Evolutionary conservation across 2,329 filamentous ascomycete species (phyloP), one percentile per base, ranked within the genome.

Genomic region (Cercospora sp.): DNA sequence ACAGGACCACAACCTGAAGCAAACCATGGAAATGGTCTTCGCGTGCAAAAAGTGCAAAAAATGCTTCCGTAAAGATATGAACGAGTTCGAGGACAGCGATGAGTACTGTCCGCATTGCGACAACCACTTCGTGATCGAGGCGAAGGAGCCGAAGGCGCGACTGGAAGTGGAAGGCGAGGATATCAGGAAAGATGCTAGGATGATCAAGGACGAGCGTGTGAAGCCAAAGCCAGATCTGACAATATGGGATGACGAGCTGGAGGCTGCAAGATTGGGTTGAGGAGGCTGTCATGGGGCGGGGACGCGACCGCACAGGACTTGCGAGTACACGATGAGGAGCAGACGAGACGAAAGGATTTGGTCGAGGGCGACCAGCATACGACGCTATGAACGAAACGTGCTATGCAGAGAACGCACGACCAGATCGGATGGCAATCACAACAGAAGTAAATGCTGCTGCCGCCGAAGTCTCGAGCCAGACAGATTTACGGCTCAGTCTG

Each of bases 11-110:
- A 82, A 86, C 42, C 88, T 99, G 23, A 82, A 87, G 64, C 91
- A 97, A 81, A 86, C 85, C 72, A 73, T 76, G 69, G 95, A 99
- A 78, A 97, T 99, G 93, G 87, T 85, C 42, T 98, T 99, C 77
- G 93, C 92, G 63, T 99, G 95, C 87, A 99, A 99, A 77, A 99
- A 99, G 84, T 99, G 95, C 89, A 94, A 91, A 75, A 99, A 99
- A 82, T 94, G 90, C 81, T 99, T 99, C 85, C 91, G 95, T 74
- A 99, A 98, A 79, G 92, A 99, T 76, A 91, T 91, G 57, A 84
- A 88, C 72, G 92, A 97, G 79, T 97, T 97, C 75, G 95, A 99
- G 74, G 95, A 99, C 75, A 90, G 92, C 79, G 95, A 99, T 83
- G 96, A 99, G 80, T 99, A 97, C 85, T 99, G 95, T 84, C 96